phyloP scores from a whole-genome alignment of 192 early-diverging fungal genomes.

The Backusella parvicylindrica region DNA sequence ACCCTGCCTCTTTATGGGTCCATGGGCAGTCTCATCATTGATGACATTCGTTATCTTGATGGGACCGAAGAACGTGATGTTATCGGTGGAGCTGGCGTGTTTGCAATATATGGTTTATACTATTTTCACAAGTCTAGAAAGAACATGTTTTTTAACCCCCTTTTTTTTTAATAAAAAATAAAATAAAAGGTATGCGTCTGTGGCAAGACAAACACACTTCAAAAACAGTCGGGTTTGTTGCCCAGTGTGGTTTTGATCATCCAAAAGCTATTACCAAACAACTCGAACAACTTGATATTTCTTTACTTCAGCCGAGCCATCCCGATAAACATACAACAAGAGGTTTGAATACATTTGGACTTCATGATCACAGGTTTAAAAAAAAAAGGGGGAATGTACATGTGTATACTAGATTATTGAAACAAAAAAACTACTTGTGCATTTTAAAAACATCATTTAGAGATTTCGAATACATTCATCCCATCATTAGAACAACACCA shows the following conservation, averaged over 20 bases:
- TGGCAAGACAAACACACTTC: conserved; percentile 31
- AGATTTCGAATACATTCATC: conserved; percentile 35
- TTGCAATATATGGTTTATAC: conserved; percentile 41
- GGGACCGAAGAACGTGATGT: conserved; percentile 27
- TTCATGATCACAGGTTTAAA: conserved; percentile 31
- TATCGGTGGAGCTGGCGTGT: conserved; percentile 39
- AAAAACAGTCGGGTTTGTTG: conserved; percentile 28
- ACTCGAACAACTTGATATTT: conserved; percentile 25
- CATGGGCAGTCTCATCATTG: conserved; percentile 35
- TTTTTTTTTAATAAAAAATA: too few species aligned
- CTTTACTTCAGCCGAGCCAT: conserved; percentile 20
- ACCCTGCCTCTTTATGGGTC: conserved; percentile 8
- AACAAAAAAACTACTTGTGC: background rate
- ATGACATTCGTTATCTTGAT: conserved; percentile 31
- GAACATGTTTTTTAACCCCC: background rate
- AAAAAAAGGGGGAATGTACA: too few species aligned
- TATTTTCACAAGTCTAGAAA: conserved; percentile 1
- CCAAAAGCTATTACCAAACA: conserved; percentile 23
- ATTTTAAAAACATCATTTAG: background rate
- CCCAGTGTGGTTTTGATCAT: conserved; percentile 37
- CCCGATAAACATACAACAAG: conserved; percentile 29
- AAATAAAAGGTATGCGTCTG: conserved; percentile 35
- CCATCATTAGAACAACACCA: conserved; percentile 34
- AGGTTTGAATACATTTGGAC: conserved; percentile 35
- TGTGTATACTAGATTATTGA: background rate